Evolutionary conservation across 2,329 filamentous ascomycete species (phyloP).

Genomic region (Colletotrichum shisoi): DNA sequence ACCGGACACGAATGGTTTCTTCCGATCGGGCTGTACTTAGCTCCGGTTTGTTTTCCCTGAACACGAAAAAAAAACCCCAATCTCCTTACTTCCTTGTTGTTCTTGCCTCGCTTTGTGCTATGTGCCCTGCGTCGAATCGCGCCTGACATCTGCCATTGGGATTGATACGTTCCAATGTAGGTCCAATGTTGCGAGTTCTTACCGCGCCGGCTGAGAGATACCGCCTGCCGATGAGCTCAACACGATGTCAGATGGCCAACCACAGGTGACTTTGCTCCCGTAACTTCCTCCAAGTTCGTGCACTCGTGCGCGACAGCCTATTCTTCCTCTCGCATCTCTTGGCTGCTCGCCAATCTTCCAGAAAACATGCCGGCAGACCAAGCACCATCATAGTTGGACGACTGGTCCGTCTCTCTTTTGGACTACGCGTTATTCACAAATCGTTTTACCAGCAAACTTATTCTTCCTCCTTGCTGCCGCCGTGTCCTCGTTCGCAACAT

Average conservation of each 20-base stretch:
- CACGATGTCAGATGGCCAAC: background rate
- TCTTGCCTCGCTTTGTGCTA: background rate
- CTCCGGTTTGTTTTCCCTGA: slow-evolving; percentile 25
- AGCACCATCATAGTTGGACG: slow-evolving; percentile 16
- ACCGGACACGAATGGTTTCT: slow-evolving; percentile 39
- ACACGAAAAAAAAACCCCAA: slow-evolving; percentile 15
- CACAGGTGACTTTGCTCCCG: background rate
- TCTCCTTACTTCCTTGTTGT: slow-evolving; percentile 26
- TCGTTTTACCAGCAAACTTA: slow-evolving; percentile 19
- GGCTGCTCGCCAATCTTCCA: background rate
- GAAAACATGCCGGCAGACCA: slow-evolving; percentile 13
- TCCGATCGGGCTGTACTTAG: slow-evolving; percentile 36
- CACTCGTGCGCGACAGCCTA: background rate
- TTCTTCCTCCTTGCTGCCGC: background rate
- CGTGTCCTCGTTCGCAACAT: slow-evolving; percentile 7
- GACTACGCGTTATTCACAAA: slow-evolving; percentile 9
- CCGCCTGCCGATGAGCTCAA: background rate
- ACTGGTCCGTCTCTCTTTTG: slow-evolving; percentile 29
- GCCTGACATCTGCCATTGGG: too few species aligned
- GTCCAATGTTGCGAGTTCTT: background rate
- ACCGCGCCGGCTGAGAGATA: background rate
- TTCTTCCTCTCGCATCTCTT: background rate
- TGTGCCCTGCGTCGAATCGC: too few species aligned
- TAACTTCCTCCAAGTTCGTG: background rate
- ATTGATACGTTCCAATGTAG: background rate